These are phyloP conservation scores for Lentinus polychrous DNA, from an alignment of 1,284 basidiomycete genomes.

Conservation along the genomic window DNA sequence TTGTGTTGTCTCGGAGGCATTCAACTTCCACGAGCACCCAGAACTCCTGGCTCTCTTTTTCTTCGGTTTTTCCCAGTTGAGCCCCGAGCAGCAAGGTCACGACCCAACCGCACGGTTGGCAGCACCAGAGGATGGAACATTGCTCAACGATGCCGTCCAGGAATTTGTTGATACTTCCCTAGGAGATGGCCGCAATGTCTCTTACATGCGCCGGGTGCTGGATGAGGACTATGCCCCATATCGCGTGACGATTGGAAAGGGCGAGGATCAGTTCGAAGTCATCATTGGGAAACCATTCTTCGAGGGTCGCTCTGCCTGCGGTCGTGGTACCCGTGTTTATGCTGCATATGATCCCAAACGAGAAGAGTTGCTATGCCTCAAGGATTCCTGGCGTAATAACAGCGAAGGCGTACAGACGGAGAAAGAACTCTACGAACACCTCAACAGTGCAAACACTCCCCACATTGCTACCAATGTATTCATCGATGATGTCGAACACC, in stretches of 20 bases:
- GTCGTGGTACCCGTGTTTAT: slow-evolving; percentile 8
- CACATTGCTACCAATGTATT: slow-evolving; percentile 4
- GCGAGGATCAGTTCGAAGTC: not conserved
- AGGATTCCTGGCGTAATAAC: slow-evolving; percentile 9
- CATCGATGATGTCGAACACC: slow-evolving; percentile 8
- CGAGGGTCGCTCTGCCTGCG: not conserved
- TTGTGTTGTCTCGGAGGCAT: slow-evolving; percentile 1
- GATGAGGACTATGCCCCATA: not conserved
- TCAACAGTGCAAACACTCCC: slow-evolving; percentile 3
- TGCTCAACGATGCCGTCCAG: not conserved
- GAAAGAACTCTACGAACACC: slow-evolving; percentile 5
- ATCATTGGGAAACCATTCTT: slow-evolving; percentile 6
- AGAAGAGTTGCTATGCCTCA: slow-evolving; percentile 9
- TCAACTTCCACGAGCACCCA: slow-evolving; percentile 2
- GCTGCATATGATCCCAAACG: slow-evolving; percentile 5
- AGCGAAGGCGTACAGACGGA: not conserved
- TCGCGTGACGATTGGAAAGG: not conserved
- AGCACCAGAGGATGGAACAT: not conserved
- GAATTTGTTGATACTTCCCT: not conserved
- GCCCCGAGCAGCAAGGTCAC: not conserved
- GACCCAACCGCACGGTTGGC: not conserved
- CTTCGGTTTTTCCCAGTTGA: not conserved
- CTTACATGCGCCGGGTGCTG: too few species aligned
- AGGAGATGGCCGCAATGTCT: not conserved
- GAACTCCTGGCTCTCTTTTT: not conserved